A percentile compares a stretch with the other conserved stretches of the same genome.
These are phyloP conservation scores for Agrocybe pediades DNA, from an alignment of 768 basidiomycete genomes.

Conservation along the genomic window DNA sequence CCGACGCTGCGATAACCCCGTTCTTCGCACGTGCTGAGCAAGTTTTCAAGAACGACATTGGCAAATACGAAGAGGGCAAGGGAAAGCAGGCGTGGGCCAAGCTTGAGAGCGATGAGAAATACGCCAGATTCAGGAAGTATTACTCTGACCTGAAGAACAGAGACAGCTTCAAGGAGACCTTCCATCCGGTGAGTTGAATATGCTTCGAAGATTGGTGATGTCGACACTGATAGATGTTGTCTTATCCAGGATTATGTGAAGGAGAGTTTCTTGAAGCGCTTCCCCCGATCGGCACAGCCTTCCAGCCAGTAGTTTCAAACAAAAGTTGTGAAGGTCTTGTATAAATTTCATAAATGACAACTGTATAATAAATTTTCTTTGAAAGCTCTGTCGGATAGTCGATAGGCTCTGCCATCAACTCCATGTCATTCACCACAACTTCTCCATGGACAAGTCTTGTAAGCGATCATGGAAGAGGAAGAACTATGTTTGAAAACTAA, in stretches of 20 bases:
- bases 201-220: neutral
- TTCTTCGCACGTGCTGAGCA: conserved; percentile 59
- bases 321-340: no score
- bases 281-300: conserved; percentile 2
- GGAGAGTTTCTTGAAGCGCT: conserved; percentile 10
- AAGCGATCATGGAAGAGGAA: no score
- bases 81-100: conserved; percentile 44
- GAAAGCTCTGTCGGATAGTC: no score
- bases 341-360: no score
- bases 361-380: no score
- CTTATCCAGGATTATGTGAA: conserved; percentile 8
- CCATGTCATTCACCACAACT: no score
- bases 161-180: conserved; percentile 57
- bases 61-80: conserved; percentile 48
- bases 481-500: no score
- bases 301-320: conserved; percentile 1
- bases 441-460: no score
- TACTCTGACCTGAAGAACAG: conserved; percentile 46
- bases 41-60: conserved; percentile 49
- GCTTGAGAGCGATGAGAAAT: conserved; percentile 46
- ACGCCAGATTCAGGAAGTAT: conserved; percentile 52
- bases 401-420: no score
- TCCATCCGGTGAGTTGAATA: conserved; percentile 44
- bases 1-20: conserved; percentile 62
- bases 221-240: neutral